Percentiles rank a stretch among this genome's conserved stretches.
Conservation (phyloP, 441 rosid species). For the Eruca vesicaria region DNA sequence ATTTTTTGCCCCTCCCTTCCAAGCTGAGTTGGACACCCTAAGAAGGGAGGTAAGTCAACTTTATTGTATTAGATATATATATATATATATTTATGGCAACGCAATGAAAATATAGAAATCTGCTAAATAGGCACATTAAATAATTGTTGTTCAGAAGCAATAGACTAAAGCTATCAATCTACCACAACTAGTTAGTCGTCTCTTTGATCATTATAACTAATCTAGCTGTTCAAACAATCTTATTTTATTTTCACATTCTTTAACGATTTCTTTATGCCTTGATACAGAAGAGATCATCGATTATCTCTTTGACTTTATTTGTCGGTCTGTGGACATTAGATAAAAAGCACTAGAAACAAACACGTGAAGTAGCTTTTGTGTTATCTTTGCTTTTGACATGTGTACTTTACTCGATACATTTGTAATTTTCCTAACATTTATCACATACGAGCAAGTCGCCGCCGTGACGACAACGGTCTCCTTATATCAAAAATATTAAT, state of each 20-base stretch:
- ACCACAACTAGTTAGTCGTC: not conserved
- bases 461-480: conserved; percentile 37
- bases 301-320: conserved; percentile 16
- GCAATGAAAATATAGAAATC: not conserved
- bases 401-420: conserved; percentile 22
- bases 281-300: conserved; percentile 8
- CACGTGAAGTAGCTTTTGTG: conserved; percentile 27
- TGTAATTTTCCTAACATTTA: not conserved
- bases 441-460: conserved; percentile 28
- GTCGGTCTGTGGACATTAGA: conserved; percentile 31
- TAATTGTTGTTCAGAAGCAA: not conserved
- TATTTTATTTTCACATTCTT: not conserved
- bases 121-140: not conserved
- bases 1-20: no score
- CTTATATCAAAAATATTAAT: not conserved
- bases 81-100: no score
- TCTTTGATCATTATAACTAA: conserved; percentile 1
- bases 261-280: not conserved
- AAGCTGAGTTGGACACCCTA: no score
- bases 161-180: not conserved
- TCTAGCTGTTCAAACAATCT: not conserved
- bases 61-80: no score
- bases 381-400: conserved; percentile 23
- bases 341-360: conserved; percentile 16
- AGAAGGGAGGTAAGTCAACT: no score